phyloP scores from a whole-genome alignment of 2,329 filamentous ascomycete species.

The Talaromyces sp. region DNA sequence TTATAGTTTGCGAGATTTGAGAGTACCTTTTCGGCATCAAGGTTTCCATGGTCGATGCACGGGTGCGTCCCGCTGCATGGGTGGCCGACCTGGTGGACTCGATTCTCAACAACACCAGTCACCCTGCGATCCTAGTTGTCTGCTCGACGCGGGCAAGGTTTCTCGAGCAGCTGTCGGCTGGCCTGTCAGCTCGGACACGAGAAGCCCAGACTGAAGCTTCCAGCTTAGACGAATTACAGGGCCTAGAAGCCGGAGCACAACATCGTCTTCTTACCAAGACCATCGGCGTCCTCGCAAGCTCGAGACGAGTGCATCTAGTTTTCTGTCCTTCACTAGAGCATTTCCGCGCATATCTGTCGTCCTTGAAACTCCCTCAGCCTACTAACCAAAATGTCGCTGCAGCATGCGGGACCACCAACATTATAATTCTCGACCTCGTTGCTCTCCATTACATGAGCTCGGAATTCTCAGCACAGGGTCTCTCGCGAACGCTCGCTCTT shows the following conservation, averaged over 20 bases:
- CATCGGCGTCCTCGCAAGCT: slow-evolving; percentile 63
- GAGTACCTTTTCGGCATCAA: neutral
- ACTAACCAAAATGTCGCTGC: neutral
- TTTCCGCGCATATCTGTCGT: slow-evolving; percentile 69
- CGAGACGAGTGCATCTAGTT: slow-evolving; percentile 62
- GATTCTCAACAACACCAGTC: slow-evolving; percentile 52
- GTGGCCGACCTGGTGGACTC: slow-evolving; percentile 55
- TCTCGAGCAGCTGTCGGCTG: slow-evolving; percentile 51
- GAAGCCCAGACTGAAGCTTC: slow-evolving; percentile 1
- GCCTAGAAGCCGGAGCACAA: neutral
- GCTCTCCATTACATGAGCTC: slow-evolving; percentile 38
- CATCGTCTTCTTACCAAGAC: slow-evolving; percentile 55
- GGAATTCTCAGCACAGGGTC: slow-evolving; percentile 45
- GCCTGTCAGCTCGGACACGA: slow-evolving; percentile 29
- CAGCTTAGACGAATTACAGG: neutral
- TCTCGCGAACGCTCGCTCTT: slow-evolving; percentile 40
- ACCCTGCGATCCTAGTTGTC: slow-evolving; percentile 64
- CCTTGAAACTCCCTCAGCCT: slow-evolving; percentile 18
- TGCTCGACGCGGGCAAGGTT: slow-evolving; percentile 64
- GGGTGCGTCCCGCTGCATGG: slow-evolving; percentile 38
- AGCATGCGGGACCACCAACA: slow-evolving; percentile 17
- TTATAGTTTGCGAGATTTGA: neutral
- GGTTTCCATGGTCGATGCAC: slow-evolving; percentile 9
- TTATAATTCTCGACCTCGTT: slow-evolving; percentile 38
- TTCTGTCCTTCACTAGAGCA: slow-evolving; percentile 74